phyloP scores from a whole-genome alignment of 2,329 filamentous ascomycete genomes.

The Ophiostoma australiae region DNA sequence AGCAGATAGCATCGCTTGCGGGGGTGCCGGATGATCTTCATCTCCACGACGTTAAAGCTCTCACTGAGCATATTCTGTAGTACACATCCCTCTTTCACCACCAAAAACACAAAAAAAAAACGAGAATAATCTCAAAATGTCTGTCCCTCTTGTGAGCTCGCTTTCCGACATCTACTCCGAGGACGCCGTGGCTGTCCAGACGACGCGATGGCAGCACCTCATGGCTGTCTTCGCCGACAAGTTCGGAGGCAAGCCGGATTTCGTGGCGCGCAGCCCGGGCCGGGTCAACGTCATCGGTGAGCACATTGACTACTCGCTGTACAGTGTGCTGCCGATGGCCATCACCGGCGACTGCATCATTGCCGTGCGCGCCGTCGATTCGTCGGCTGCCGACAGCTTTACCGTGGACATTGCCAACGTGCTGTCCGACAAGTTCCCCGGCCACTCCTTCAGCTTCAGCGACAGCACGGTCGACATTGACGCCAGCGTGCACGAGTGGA shows the following conservation, averaged over 20 bases:
- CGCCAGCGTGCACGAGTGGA: slow-evolving; percentile 82
- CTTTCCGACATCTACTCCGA: slow-evolving; percentile 79
- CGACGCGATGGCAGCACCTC: slow-evolving; percentile 69
- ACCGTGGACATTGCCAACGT: slow-evolving; percentile 77
- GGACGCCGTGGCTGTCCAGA: slow-evolving; percentile 63
- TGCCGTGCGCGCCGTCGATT: slow-evolving; percentile 55
- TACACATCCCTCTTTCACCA: neutral
- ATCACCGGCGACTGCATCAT: slow-evolving; percentile 87
- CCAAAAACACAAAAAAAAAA: neutral
- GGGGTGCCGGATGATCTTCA: neutral
- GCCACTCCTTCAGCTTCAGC: slow-evolving; percentile 69
- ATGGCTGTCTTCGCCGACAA: slow-evolving; percentile 63
- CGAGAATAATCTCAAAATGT: slow-evolving; percentile 37
- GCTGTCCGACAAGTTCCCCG: slow-evolving; percentile 66
- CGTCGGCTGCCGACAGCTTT: slow-evolving; percentile 38
- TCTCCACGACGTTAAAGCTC: neutral
- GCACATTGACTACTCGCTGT: slow-evolving; percentile 98
- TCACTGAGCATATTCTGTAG: neutral
- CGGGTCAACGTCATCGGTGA: slow-evolving; percentile 98
- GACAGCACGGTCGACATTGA: slow-evolving; percentile 66
- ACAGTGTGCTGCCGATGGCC: slow-evolving; percentile 92
- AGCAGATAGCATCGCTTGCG: neutral
- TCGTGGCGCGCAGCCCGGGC: slow-evolving; percentile 84
- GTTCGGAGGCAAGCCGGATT: slow-evolving; percentile 68
- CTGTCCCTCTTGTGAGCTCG: slow-evolving; percentile 69